Base-by-base conservation (phyloP, 305 asterid genomes). In the Fraxinus nigra region DNA sequence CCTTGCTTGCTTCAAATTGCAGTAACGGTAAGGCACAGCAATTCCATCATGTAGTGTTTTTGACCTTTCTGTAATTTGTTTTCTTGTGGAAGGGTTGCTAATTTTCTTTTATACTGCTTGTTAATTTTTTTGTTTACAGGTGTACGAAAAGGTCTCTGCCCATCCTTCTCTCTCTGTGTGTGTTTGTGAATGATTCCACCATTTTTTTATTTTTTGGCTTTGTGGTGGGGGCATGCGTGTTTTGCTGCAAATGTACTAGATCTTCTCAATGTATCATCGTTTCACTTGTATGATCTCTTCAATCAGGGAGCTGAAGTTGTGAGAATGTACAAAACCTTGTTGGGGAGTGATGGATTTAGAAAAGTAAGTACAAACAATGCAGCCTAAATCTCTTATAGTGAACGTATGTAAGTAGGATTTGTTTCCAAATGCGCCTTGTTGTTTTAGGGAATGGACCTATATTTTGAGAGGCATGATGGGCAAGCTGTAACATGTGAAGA, bases 401-500 rank as follows among this genome's bases (percentile, higher is more conserved):
- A 7, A 69, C 10, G 0, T 69, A 30, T 14, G 4, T 13, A 69
- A 13, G 38, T 69, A 28, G 20, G 22, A 69, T 69, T 24, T 67
- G 4, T 11, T 11, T 28, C 75, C 20, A 67, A 26, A 65, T 70
- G 48, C 34, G 34, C 22, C 80, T 81, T 72, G 28, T 56, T 63
- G 28, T 88, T 83, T 78, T 83, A 94, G 98, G 99, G 99, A 72
- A 96, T 93, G 95, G 98, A 96, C 87, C 89, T 94, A 65, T 96
- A 94, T 85, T 94, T 96, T 83, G 81, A 94, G 88, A 90, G 98
- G 89, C 99, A 96, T 20, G 99, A 94, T 75, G 99, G 98, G 67
- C 98, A 96, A 86, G 99, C 99, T 59, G 99, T 94, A 84, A 93
- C 97, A 5, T 94, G 98, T 48, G 99, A 96, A 87, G 97, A 96